phyloP scores from a whole-genome alignment of 164 flowering plant genomes.

The Houttuynia cordata region DNA sequence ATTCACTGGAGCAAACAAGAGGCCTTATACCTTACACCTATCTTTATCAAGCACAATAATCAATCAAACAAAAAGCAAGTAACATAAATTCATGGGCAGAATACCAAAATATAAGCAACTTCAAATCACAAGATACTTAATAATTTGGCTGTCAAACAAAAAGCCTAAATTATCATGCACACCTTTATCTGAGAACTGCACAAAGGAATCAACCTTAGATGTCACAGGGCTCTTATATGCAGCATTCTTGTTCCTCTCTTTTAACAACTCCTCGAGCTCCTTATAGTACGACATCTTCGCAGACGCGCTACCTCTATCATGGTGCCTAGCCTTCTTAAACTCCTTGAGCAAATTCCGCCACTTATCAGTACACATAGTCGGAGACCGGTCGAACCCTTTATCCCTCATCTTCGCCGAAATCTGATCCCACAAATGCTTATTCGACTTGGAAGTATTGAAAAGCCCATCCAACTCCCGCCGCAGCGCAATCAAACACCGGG shows the following conservation, averaged over 20 bases:
- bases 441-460: conserved; percentile 82
- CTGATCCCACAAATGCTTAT: conserved; percentile 89
- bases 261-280: conserved; percentile 74
- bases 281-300: conserved; percentile 77
- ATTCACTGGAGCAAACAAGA: too few relatives aligned
- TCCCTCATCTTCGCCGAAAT: conserved; percentile 81
- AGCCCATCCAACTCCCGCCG: conserved; percentile 62
- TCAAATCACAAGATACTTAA: too few relatives aligned
- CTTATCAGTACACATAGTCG: conserved; percentile 93
- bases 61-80: too few relatives aligned
- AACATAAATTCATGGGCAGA: too few relatives aligned
- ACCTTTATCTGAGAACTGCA: conserved; percentile 85
- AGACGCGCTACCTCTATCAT: conserved; percentile 42
- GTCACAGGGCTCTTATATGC: conserved; percentile 36
- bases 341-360: conserved; percentile 94
- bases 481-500: conserved; percentile 43
- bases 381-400: conserved; percentile 74
- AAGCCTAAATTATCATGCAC: neutral
- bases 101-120: too few relatives aligned
- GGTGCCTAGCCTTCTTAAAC: conserved; percentile 73
- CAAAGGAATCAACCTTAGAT: conserved; percentile 58
- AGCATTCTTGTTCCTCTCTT: conserved; percentile 47
- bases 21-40: too few relatives aligned
- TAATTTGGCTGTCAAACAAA: too few relatives aligned
- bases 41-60: too few relatives aligned